phyloP scores from a whole-genome alignment of 2,329 filamentous ascomycete species.

The Cercospora janseana region DNA sequence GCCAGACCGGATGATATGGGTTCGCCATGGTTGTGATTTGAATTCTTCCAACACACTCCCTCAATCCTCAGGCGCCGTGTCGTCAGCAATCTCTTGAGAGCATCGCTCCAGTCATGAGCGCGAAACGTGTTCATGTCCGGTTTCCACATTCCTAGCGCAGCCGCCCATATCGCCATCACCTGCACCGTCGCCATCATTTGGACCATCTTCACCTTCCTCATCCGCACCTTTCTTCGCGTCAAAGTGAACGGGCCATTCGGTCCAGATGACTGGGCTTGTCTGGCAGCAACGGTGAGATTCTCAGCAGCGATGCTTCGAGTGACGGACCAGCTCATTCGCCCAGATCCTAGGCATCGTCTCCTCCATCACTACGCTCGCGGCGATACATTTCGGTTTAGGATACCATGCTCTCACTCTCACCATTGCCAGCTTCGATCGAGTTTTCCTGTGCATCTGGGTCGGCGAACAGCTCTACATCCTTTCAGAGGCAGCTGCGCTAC shows the following conservation, averaged over 20 bases:
- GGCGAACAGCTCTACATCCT: slow-evolving; percentile 23
- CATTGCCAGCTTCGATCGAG: slow-evolving; percentile 5
- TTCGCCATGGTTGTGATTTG: too few relatives aligned
- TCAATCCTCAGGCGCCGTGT: background rate
- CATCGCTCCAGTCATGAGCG: background rate
- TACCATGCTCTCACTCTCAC: background rate
- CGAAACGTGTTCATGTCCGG: slow-evolving; percentile 19
- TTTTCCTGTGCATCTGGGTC: slow-evolving; percentile 25
- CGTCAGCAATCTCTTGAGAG: background rate
- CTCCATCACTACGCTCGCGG: slow-evolving; percentile 22
- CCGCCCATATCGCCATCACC: slow-evolving; percentile 29
- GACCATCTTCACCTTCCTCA: slow-evolving; percentile 28
- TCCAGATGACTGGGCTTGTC: slow-evolving; percentile 32
- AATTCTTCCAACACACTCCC: background rate
- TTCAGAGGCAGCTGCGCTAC: slow-evolving; percentile 24
- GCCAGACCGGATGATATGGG: too few relatives aligned
- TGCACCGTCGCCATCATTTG: slow-evolving; percentile 28
- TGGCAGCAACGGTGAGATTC: slow-evolving; percentile 25
- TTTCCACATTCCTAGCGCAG: slow-evolving; percentile 25
- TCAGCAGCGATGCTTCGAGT: too few relatives aligned
- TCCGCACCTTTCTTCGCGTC: slow-evolving; percentile 32
- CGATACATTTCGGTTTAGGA: slow-evolving; percentile 30
- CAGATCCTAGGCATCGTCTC: slow-evolving; percentile 24
- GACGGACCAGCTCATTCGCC: background rate
- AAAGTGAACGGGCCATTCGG: slow-evolving; percentile 35